Evolutionary conservation across 1,284 basidiomycete species (phyloP), one percentile per base, ranked within the genome.

Genomic region (Coniophora puteana): DNA sequence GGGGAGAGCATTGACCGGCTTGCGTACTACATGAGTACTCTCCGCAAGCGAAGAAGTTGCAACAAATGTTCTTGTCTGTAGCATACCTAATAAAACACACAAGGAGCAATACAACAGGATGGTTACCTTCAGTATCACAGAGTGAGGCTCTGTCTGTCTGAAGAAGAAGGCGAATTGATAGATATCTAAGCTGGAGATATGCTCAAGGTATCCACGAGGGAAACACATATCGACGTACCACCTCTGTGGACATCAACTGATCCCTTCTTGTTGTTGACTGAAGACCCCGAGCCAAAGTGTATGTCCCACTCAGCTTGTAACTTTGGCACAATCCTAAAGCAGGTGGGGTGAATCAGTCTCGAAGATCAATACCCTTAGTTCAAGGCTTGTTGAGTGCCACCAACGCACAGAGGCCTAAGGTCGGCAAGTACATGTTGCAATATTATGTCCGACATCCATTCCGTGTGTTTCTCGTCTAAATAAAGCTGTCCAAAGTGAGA

Each of bases 101-200:
- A 16, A 8, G 27, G 17, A 21, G 14, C 10, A 21, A 22, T 31
- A 20, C 21, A 22, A 35, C 26, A 20, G 24, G 14, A 53, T 21
- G 14, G 46, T 14, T 42, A 81, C 86, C 72, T 89, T 89, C 49
- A 83, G 63, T n/a, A 88, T 64, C 7, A 89, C 69, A 1, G 81
- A 76, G 57, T 89, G 85, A 12, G 83, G 76, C 44, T 87, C 84
- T 3, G 74, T 77, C 56, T 78, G 80, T n/a, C 84, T 75, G 49
- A 89, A 69, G 58, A 89, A 89, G 55, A 85, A 89, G 34, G 82
- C 85, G 54, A 89, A 88, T 46, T 89, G 86, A 54, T 89, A 89
- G 1, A 68, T 72, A 46, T 86, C 86, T 89, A 43, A 35, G 16
- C 36, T 17, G 22, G 14, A 23, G 26, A 13, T 13, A 20, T 8